phyloP scores from a whole-genome alignment of 768 basidiomycete genomes.

The Phaeotremella skinneri region DNA sequence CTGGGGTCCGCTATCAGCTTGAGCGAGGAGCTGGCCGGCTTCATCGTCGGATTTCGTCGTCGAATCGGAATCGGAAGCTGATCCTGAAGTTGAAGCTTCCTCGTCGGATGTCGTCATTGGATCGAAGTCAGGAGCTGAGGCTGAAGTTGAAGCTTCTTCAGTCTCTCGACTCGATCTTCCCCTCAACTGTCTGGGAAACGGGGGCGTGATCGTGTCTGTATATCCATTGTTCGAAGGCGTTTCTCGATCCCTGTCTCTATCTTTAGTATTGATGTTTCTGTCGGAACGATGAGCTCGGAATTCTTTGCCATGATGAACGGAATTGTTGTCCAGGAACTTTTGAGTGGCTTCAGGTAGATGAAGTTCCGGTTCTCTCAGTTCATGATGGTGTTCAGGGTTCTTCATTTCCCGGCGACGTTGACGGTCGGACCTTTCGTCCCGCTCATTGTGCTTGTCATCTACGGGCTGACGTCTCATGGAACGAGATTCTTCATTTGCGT shows the following conservation, averaged over 20 bases:
- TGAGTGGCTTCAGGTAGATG: conserved; percentile 5
- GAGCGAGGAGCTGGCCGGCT: conserved; percentile 15
- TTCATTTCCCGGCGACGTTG: background rate
- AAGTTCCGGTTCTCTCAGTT: background rate
- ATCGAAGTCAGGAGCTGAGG: no score
- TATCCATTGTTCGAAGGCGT: background rate
- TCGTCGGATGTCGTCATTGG: background rate
- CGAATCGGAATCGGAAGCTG: conserved; percentile 12
- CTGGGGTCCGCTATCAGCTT: conserved; percentile 25
- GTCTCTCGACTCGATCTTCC: background rate
- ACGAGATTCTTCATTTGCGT: no score
- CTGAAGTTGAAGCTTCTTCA: no score
- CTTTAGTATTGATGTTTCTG: background rate
- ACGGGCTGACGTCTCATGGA: no score
- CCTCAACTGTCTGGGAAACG: background rate
- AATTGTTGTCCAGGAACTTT: background rate
- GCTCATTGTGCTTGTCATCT: no score
- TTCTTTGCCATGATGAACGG: background rate
- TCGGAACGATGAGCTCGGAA: background rate
- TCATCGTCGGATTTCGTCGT: conserved; percentile 25
- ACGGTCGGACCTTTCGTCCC: no score
- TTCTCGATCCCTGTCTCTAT: background rate
- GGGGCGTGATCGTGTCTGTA: background rate
- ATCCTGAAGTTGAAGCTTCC: background rate
- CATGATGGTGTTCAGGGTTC: background rate